These are phyloP conservation scores for Nakaseomyces uthaithaninus DNA, from an alignment of 1,139 yeast species.

Conservation along the genomic window DNA sequence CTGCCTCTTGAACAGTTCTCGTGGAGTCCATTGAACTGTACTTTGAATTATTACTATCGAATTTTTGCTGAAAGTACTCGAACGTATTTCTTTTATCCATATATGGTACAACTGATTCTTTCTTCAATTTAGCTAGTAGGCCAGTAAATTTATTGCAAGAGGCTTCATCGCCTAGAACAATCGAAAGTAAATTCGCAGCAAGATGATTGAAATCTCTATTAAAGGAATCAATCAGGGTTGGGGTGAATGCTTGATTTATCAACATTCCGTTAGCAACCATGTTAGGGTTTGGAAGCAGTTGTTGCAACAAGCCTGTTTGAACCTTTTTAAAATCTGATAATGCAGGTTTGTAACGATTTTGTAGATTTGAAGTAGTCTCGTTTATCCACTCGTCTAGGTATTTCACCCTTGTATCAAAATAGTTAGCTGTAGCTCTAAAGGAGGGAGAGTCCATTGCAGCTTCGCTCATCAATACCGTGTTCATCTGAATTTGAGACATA, in stretches of 20 bases:
- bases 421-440: slow-evolving; percentile 72
- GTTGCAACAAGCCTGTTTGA: slow-evolving; percentile 41
- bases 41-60: slow-evolving; percentile 39
- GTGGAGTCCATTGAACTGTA: slow-evolving; percentile 2
- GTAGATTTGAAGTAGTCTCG: slow-evolving; percentile 47
- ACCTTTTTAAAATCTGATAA: slow-evolving; percentile 46
- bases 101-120: slow-evolving; percentile 45
- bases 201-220: slow-evolving; percentile 43
- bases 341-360: slow-evolving; percentile 41
- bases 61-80: slow-evolving; percentile 56
- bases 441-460: slow-evolving; percentile 90
- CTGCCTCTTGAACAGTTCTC: slow-evolving; percentile 32
- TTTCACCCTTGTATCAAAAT: slow-evolving; percentile 54
- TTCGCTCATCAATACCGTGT: slow-evolving; percentile 77
- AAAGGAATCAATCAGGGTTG: slow-evolving; percentile 49
- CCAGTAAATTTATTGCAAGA: slow-evolving; percentile 16
- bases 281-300: slow-evolving; percentile 41
- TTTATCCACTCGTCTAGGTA: slow-evolving; percentile 64
- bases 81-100: slow-evolving; percentile 47
- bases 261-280: slow-evolving; percentile 60
- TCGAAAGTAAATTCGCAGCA: slow-evolving; percentile 15
- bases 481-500: slow-evolving; percentile 38
- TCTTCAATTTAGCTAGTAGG: slow-evolving; percentile 20
- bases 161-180: slow-evolving; percentile 16
- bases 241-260: slow-evolving; percentile 65